These are phyloP conservation scores for Didymella segeticola DNA, from an alignment of 2,329 filamentous ascomycete genomes.

Conservation along the genomic window DNA sequence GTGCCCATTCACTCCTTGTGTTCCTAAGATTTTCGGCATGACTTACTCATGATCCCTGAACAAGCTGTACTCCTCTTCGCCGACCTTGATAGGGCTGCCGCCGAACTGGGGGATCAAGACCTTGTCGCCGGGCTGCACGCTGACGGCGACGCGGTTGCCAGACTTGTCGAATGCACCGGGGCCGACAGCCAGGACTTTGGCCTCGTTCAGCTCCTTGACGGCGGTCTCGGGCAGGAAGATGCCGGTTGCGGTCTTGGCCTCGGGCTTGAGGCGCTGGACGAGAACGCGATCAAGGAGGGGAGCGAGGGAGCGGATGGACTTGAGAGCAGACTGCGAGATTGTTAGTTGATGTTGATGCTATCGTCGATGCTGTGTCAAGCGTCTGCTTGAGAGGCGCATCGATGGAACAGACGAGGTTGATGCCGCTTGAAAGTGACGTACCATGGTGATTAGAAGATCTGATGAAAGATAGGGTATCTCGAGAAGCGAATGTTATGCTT, in stretches of 20 bases:
- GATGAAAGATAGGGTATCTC: constrained; percentile 24
- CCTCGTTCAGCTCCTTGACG: constrained; percentile 98
- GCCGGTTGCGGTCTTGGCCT: constrained; percentile 92
- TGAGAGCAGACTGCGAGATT: constrained; percentile 67
- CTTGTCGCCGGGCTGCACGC: constrained; percentile 83
- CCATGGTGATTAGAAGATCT: constrained; percentile 25
- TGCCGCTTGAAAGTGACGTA: constrained; percentile 22
- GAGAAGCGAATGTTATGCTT: constrained; percentile 15
- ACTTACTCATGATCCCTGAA: constrained; percentile 99
- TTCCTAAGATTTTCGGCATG: not conserved
- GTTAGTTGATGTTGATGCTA: constrained; percentile 4
- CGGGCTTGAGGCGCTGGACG: constrained; percentile 96
- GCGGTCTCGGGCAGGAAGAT: constrained; percentile 98
- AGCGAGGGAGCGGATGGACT: constrained; percentile 92
- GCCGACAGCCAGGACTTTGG: constrained; percentile 92
- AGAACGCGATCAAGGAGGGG: constrained; percentile 98
- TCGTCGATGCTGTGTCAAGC: too few species aligned
- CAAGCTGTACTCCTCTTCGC: constrained; percentile 93
- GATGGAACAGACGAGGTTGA: not conserved
- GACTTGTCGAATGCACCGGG: constrained; percentile 87
- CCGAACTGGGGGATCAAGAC: constrained; percentile 98
- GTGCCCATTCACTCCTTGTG: not conserved
- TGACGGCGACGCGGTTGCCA: constrained; percentile 84
- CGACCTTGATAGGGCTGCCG: constrained; percentile 94
- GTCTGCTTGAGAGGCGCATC: too few species aligned